A percentile compares a stretch with the other conserved stretches of the same genome.
These are phyloP conservation scores for Colletotrichum sp. DNA, from an alignment of 2,329 filamentous ascomycete genomes.

Conservation along the genomic window DNA sequence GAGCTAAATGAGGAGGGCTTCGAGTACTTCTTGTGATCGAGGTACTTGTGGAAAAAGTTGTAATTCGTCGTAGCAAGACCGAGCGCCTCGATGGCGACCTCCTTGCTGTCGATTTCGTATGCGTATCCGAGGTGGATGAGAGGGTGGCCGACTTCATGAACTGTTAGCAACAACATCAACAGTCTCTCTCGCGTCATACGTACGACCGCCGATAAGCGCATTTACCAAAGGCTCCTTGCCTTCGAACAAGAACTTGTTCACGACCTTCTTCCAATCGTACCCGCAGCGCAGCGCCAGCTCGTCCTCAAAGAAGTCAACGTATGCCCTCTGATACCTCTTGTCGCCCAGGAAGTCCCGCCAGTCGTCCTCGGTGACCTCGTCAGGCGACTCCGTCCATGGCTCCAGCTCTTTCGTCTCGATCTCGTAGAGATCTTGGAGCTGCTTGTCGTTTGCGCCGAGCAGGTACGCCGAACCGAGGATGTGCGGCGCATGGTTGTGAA, in stretches of 20 bases:
- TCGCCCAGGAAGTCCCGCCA: constrained; percentile 88
- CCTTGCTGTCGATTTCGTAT: constrained; percentile 84
- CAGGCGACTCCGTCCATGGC: constrained; percentile 82
- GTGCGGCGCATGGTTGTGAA: constrained; percentile 85
- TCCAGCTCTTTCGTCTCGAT: constrained; percentile 73
- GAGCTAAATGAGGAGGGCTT: constrained; percentile 64
- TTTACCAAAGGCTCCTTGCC: constrained; percentile 81
- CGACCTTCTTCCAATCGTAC: constrained; percentile 84
- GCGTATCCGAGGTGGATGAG: constrained; percentile 97
- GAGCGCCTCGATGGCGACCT: constrained; percentile 88
- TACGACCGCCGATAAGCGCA: constrained; percentile 79
- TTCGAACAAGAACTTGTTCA: constrained; percentile 77
- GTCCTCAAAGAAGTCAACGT: constrained; percentile 95
- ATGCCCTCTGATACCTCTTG: constrained; percentile 84
- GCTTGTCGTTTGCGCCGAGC: constrained; percentile 74
- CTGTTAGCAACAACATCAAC: constrained; percentile 27
- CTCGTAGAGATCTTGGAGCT: constrained; percentile 84
- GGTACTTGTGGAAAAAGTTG: constrained; percentile 65
- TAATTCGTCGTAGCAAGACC: constrained; percentile 67
- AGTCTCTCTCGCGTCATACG: constrained; percentile 34
- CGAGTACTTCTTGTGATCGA: constrained; percentile 77
- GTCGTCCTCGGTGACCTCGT: constrained; percentile 81
- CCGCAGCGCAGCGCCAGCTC: constrained; percentile 73
- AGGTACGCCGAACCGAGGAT: constrained; percentile 86
- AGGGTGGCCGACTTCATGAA: constrained; percentile 75